phyloP scores from a whole-genome alignment of 2,329 filamentous ascomycete genomes.

The Aspergillus sclerotialis region DNA sequence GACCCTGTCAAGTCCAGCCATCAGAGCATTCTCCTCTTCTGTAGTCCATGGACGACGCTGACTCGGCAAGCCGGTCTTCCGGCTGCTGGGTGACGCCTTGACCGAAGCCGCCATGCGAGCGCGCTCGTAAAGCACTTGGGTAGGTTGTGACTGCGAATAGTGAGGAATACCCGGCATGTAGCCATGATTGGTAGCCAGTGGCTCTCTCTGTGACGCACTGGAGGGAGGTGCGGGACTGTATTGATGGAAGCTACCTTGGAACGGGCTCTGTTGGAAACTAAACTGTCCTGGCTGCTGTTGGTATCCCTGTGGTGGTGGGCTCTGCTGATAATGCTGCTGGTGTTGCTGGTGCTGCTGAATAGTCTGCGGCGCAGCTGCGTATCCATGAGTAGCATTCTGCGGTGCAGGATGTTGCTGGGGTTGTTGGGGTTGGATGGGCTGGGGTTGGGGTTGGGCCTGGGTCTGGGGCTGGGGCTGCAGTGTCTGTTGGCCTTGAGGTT shows the following conservation, averaged over 20 bases:
- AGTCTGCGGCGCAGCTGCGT: conserved; percentile 7
- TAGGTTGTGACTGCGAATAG: conserved; percentile 43
- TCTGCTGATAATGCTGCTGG: conserved; percentile 24
- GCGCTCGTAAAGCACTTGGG: conserved; percentile 52
- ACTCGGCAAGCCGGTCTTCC: conserved; percentile 47
- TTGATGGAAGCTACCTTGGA: conserved; percentile 36
- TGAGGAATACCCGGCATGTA: conserved; percentile 41
- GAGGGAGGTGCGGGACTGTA: conserved; percentile 29
- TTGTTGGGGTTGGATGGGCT: conserved; percentile 11
- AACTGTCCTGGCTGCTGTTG: conserved; percentile 24
- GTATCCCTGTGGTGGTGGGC: conserved; percentile 29
- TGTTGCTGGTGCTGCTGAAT: conserved; percentile 14
- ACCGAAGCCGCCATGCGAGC: conserved; percentile 50
- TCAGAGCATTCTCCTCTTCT: conserved; percentile 82
- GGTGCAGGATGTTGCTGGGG: conserved; percentile 15
- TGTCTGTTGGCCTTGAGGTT: conserved; percentile 17
- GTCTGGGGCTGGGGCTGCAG: conserved; percentile 11
- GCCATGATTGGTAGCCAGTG: conserved; percentile 33
- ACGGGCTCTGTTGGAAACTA: conserved; percentile 34
- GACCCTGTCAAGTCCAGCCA: conserved; percentile 80
- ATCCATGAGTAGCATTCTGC: conserved; percentile 16
- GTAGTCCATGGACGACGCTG: conserved; percentile 76
- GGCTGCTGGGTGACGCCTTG: conserved; percentile 47
- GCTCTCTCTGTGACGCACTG: conserved; percentile 23
- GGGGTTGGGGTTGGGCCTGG: conserved; percentile 9